Evolutionary conservation across 1,139 yeast genomes (phyloP), one percentile per base, ranked within the genome.

Genomic region (Debaryomyces nepalensis): DNA sequence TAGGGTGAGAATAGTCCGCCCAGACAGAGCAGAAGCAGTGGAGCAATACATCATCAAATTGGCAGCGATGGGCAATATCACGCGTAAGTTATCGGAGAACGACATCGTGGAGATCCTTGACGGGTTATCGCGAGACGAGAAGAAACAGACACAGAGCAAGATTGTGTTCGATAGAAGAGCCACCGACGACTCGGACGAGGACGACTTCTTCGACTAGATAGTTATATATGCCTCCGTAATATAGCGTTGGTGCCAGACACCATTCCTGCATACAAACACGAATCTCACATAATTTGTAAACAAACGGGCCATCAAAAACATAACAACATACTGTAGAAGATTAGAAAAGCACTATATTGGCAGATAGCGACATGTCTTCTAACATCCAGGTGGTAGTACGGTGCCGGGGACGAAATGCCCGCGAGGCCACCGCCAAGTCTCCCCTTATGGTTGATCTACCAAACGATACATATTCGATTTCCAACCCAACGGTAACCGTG

Each of bases 1-100:
- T 26, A 74, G 99, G 45, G 96, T 93, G 22, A 74, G 91, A 33
- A 79, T 93, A 57, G 99, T 93, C 32, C 79, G 93, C 57, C 95
- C 95, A 2, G 98, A 93, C 44, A 74, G 98, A 41, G 98, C 96
- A 1, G 77, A 79, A 38, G 87, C 88, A 4, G 97, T 91, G n/a
- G 98, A 93, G 58, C 83, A 84, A 49, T 81, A 91, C 57, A 67
- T 93, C 37, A 65, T 86, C 26, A 80, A 83, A 52, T 66, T 91
- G 62, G 87, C 84, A n/a, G 80, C 82, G 42, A 75, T 85, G 55
- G 98, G 98, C 1, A 88, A 86, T 46, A 70, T 91, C 34, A 74
- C 81, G 41, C 77, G 82, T 47, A 87, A 88, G 59, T 72, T 93
- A 26, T 70, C 77, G 4, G 99, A 93, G 59, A 73, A 76, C 29